Base-by-base conservation (phyloP, 2,329 filamentous ascomycete genomes). In the Colletotrichum sp. region DNA sequence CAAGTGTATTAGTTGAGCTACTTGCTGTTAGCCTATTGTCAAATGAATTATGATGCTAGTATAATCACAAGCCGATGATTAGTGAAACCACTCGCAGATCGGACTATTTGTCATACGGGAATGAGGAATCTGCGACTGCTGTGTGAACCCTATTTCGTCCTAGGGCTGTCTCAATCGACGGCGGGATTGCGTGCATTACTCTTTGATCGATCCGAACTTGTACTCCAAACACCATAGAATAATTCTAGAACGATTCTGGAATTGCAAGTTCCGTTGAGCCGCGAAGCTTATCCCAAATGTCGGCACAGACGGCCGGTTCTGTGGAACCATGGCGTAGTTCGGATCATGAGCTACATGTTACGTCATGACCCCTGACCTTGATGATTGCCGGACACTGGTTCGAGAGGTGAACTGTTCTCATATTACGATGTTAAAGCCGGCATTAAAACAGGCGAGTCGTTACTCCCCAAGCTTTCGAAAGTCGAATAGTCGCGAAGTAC, bases 291-390 rank as follows among this genome's bases (percentile, higher is more conserved):
- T 36, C n/a, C n/a, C n/a, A 52, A 13, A 26, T 16, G 57, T 49
- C 49, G 59, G 59, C 67, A 34, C 67, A 36, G 18, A 49, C 28
- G 26, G 44, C 32, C 26, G 60, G 32, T 57, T n/a, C 7, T 13
- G 67, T 65, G 59, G 71, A 34, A 71, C 32, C 12, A 52, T 39
- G 39, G 70, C 73, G 70, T 76, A 66, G 63, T 68, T 72, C n/a
- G 60, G 16, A 44, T 59, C 55, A 55, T 76, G 73, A 76, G 64
- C 34, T 26, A 52, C 7, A 6, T 7, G 44, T 76, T 76, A 76
- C 73, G 73, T 73, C 70, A 76, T 49, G 73, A 32, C 32, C 21
- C 26, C 59, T 24, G 70, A 32, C 32, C 21, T 21, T 68, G 34
- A 15, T 68, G 16, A 68, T 73, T 21, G 39, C n/a, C 10, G 30